These are phyloP conservation scores for Euphrasia confusa DNA, from an alignment of 257 asterid species.

Conservation along the genomic window DNA sequence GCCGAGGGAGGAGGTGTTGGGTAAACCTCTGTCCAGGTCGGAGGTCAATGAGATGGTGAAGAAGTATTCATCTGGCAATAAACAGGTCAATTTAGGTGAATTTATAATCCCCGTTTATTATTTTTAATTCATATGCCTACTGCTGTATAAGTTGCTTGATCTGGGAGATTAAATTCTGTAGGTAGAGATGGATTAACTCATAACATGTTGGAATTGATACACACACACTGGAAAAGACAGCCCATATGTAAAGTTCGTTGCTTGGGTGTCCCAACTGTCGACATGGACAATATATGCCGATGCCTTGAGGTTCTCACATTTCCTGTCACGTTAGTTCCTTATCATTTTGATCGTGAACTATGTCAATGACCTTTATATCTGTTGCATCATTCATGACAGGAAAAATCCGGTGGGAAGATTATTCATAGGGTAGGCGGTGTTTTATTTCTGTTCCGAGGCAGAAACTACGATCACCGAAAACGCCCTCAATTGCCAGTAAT, in stretches of 20 bases:
- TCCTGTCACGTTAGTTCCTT: conserved; percentile 19
- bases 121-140: neutral
- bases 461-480: conserved; percentile 66
- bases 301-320: conserved; percentile 73
- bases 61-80: conserved; percentile 52
- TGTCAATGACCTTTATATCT: neutral
- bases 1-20: conserved; percentile 68
- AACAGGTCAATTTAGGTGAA: conserved; percentile 89
- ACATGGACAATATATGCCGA: conserved; percentile 77
- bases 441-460: conserved; percentile 83
- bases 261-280: conserved; percentile 95
- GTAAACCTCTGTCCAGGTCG: conserved; percentile 49
- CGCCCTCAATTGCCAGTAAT: conserved; percentile 82
- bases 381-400: conserved; percentile 33
- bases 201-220: conserved; percentile 98
- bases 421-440: conserved; percentile 82
- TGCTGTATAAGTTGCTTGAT: conserved; percentile 18
- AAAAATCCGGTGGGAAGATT: conserved; percentile 80
- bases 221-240: conserved; percentile 87
- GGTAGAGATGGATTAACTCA: conserved; percentile 98
- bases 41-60: conserved; percentile 68
- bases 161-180: conserved; percentile 33
- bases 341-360: neutral
- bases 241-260: conserved; percentile 98
- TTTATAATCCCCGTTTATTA: neutral